A percentile compares a stretch with the other conserved stretches of the same genome.
phyloP scores from a whole-genome alignment of 352 stramenopile species.

The Thalassiosira livingstoniorum region DNA sequence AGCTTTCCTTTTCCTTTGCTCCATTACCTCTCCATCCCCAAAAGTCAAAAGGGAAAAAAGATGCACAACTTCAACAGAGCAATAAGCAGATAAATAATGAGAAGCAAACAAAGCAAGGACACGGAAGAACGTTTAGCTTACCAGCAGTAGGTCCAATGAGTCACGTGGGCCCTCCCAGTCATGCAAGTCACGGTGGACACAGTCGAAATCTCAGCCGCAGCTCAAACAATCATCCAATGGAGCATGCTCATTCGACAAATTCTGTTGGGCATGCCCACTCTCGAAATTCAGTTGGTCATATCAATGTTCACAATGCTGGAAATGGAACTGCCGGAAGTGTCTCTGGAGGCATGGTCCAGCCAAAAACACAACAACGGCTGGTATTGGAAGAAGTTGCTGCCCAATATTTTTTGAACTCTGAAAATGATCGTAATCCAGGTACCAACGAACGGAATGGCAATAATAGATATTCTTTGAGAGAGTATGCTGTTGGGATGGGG shows the following conservation, averaged over 20 bases:
- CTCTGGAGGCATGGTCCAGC: constrained; percentile 11
- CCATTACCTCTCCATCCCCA: not conserved
- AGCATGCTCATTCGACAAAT: not conserved
- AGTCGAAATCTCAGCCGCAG: not conserved
- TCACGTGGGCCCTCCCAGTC: not conserved
- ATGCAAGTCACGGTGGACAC: not conserved
- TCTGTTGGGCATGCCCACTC: no score
- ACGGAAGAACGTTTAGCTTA: no score
- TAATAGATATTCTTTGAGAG: not conserved
- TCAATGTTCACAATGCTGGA: not conserved
- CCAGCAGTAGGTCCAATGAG: no score
- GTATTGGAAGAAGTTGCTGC: constrained; percentile 46
- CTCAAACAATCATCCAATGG: not conserved
- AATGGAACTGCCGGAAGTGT: not conserved
- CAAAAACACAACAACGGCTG: constrained; percentile 39
- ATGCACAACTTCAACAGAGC: not conserved
- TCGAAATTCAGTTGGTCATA: no score
- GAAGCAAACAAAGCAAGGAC: no score
- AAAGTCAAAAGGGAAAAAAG: not conserved
- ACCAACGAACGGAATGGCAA: not conserved
- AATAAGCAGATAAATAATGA: not conserved
- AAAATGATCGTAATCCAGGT: not conserved
- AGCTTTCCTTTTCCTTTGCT: not conserved
- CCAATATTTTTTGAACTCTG: constrained; percentile 34
- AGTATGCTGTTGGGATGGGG: no score